A percentile compares a stretch with the other conserved stretches of the same genome.
These are phyloP conservation scores for Calonectria hawksworthii DNA, from an alignment of 2,329 filamentous ascomycete genomes.

Conservation along the genomic window DNA sequence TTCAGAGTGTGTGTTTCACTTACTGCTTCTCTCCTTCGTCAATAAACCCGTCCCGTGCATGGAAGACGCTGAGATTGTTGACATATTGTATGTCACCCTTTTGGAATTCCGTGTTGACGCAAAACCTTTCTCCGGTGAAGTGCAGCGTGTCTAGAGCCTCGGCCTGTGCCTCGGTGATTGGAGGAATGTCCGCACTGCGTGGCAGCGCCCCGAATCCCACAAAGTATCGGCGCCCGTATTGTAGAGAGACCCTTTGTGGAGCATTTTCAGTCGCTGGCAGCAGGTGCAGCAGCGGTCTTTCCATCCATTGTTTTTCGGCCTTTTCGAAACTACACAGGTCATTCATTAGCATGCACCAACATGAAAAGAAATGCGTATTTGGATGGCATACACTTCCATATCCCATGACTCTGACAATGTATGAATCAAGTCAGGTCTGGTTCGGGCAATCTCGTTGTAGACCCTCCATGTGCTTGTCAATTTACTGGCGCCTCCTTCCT, in stretches of 20 bases:
- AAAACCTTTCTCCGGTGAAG: neutral
- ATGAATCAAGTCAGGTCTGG: conserved; percentile 70
- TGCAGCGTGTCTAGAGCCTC: neutral
- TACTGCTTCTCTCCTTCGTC: neutral
- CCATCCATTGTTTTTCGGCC: neutral
- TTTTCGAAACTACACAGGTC: neutral
- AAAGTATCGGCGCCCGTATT: neutral
- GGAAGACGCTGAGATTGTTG: neutral
- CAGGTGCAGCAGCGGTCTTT: neutral
- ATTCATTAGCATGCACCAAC: neutral
- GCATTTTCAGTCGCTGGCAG: neutral
- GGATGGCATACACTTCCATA: neutral
- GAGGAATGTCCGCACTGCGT: neutral
- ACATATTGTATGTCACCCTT: neutral
- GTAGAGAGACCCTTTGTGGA: neutral
- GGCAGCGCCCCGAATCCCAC: neutral
- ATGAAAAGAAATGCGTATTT: neutral
- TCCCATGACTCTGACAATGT: conserved; percentile 47
- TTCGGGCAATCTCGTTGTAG: conserved; percentile 73
- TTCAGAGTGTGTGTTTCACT: too few relatives aligned
- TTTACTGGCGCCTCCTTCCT: conserved; percentile 68
- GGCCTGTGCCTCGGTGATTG: neutral
- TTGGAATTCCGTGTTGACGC: neutral
- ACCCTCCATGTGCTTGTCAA: conserved; percentile 70
- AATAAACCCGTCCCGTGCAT: neutral